Evolutionary conservation across 2,329 filamentous ascomycete genomes (phyloP), one percentile per base, ranked within the genome.

Genomic region (Colletotrichum godetiae): DNA sequence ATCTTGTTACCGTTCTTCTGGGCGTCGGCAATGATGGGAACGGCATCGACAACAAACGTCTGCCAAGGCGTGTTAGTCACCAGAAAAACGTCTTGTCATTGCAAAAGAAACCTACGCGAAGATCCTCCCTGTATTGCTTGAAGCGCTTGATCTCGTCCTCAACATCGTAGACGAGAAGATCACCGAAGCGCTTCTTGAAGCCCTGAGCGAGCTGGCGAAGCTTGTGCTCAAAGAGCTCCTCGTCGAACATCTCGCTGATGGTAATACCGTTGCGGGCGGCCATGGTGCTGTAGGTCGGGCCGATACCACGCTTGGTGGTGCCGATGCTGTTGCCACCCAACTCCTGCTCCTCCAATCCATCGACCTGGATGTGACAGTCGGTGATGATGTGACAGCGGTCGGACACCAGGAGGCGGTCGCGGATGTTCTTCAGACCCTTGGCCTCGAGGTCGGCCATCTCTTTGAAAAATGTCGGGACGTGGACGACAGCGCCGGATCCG

Each of bases 161-260:
- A 7, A 92, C 87, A 74, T 95, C 91, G 80, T 90, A 90, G 75
- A 90, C 80, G 67, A 93, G 82, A 31, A 93, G 82, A 76, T 92
- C 89, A 8, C 93, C 92, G 77, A 91, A 95, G 64, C 92, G 86
- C 84, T 92, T 91, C 84, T 90, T 87, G 83, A 89, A 93, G n/a
- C 89, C 90, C 6, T 37, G 77, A 10, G 88, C 92, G 60, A 95
- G 83, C 29, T 85, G 83, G 53, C 91, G 87, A 56, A 95, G 83
- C 81, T 93, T 93, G 53, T 82, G 79, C 82, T 94, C 92, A 76
- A 95, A 94, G 8, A 87, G 80, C 53, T 88, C 84, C 79, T 90
- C 87, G 79, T 93, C 85, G 80, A 94, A 94, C 75, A 95, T 86
- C 68, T 95, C 92, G 72, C 86, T 86, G 66, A 94, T 84, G 76